These are phyloP conservation scores for Populus nigra DNA, from an alignment of 345 rosid species.

Conservation along the genomic window DNA sequence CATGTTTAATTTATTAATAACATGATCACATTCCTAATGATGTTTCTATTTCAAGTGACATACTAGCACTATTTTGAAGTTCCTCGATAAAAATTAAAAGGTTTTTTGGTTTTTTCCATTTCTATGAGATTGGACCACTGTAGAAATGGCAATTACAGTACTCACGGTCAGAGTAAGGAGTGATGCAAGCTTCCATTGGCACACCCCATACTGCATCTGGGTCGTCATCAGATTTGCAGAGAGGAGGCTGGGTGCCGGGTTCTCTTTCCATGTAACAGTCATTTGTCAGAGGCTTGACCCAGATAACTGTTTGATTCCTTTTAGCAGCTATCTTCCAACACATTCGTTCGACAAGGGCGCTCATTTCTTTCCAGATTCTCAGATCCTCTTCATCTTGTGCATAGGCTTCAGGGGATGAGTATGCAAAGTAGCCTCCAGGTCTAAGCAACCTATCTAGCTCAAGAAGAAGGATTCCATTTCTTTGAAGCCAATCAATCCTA, in stretches of 20 bases:
- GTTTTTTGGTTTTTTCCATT: neutral
- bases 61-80: neutral
- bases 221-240: constrained; percentile 73
- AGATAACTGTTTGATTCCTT: constrained; percentile 86
- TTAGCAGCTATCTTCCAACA: constrained; percentile 81
- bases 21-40: neutral
- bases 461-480: constrained; percentile 85
- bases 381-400: constrained; percentile 81
- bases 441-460: constrained; percentile 94
- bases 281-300: constrained; percentile 84
- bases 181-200: constrained; percentile 83
- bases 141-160: constrained; percentile 2
- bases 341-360: constrained; percentile 76
- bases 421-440: constrained; percentile 96
- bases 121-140: neutral
- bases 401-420: constrained; percentile 97
- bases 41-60: neutral
- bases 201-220: constrained; percentile 90
- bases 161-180: constrained; percentile 81
- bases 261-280: constrained; percentile 80
- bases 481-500: constrained; percentile 96
- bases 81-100: too few relatives aligned
- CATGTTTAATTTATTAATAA: neutral
- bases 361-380: constrained; percentile 79
- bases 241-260: constrained; percentile 61